Evolutionary conservation across 305 asterid species (phyloP).

Genomic region (Fraxinus sp.): DNA sequence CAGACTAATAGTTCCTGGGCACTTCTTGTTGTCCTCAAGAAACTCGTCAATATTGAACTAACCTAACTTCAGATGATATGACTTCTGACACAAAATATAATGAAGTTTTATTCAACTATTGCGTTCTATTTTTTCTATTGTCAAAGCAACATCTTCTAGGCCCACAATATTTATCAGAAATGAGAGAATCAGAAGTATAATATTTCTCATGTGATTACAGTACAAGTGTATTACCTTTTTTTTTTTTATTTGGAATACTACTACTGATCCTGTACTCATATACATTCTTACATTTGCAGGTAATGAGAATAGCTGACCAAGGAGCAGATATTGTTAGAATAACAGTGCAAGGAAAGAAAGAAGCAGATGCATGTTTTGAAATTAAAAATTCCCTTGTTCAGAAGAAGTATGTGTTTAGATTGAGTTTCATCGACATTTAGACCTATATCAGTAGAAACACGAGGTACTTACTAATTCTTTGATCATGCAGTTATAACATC

Average conservation of each 20-base stretch:
- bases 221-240: neutral
- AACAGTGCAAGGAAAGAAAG: constrained; percentile 97
- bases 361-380: constrained; percentile 95
- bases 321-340: constrained; percentile 98
- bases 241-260: neutral
- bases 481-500: constrained; percentile 76
- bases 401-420: constrained; percentile 62
- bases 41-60: neutral
- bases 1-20: neutral
- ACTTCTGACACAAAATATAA: neutral
- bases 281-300: constrained; percentile 48
- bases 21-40: neutral
- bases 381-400: constrained; percentile 88
- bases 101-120: neutral
- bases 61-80: neutral
- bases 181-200: neutral
- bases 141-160: neutral
- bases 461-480: constrained; percentile 30
- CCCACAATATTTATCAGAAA: neutral
- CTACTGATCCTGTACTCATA: neutral
- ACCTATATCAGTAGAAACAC: constrained; percentile 17
- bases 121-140: neutral
- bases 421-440: neutral
- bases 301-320: constrained; percentile 90
- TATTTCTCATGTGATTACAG: neutral